Evolutionary conservation across 202 grass and related monocot genomes (phyloP), one percentile per base, ranked within the genome.

Genomic region (Alloteropsis angusta): DNA sequence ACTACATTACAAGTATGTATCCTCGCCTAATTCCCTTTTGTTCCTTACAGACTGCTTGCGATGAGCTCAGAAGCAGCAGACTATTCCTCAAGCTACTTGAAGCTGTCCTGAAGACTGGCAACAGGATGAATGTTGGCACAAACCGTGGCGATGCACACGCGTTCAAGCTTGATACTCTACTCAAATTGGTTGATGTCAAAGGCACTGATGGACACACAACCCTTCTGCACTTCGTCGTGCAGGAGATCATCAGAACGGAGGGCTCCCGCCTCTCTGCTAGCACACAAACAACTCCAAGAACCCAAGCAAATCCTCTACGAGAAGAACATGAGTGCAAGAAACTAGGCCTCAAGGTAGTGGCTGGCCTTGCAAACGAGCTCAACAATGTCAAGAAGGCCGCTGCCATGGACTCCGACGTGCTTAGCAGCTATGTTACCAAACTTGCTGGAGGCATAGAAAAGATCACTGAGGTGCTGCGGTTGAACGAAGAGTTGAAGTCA

Each of bases 71-170:
- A 71, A 93, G 73, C 34, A 90, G 93, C 77, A 88, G 80, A 12
- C 59, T 97, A 42, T 97, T 97, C 64, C 83, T 88, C 65, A 97
- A 90, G 80, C 80, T 97, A 37, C 93, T 97, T 22, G 93, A 97
- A 65, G 93, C 93, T 43, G 86, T 93, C 76, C 85, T 97, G 44
- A 97, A 97, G 76, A 93, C 88, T 4, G 93, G 93, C 23, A 97
- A 97, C 87, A 85, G 87, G 72, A 97, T 97, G 83, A 93, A 97
- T 78, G 88, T 86, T 63, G 93, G 93, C 58, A 97, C 93, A 83
- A 85, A 93, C 58, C 87, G 85, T 50, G 93, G 93, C 3, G 93
- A 93, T 56, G 93, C 93, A 0, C 88, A 88, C 22, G 88, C 90
- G 0, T 97, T 97, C 81, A 97, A 97, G 77, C 90, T 97, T 69